These are phyloP conservation scores for Corymbia calophylla DNA, from an alignment of 441 rosid species.

Conservation along the genomic window DNA sequence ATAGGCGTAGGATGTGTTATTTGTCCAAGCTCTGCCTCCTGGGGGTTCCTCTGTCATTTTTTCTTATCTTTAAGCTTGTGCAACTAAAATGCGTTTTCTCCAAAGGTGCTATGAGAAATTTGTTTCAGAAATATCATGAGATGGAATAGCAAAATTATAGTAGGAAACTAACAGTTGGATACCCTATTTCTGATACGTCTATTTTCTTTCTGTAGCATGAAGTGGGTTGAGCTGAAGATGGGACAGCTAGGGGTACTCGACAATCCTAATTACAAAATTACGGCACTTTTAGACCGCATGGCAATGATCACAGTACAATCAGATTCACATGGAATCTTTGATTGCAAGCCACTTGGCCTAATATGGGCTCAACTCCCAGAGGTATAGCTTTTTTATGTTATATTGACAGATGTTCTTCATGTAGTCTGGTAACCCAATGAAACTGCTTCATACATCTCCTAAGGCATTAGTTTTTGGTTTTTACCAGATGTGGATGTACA, in stretches of 20 bases:
- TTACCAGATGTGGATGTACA: background rate
- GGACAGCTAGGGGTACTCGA: conserved; percentile 80
- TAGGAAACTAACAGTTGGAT: background rate
- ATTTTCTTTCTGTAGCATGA: conserved; percentile 59
- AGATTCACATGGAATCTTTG: conserved; percentile 75
- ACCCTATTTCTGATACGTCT: background rate
- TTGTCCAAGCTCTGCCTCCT: background rate
- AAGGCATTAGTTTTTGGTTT: background rate
- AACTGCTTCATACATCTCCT: background rate
- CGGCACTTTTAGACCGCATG: conserved; percentile 87
- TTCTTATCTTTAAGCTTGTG: background rate
- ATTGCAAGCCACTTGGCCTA: conserved; percentile 93
- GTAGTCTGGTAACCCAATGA: background rate
- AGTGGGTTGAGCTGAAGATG: conserved; percentile 98
- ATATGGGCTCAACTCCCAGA: conserved; percentile 89
- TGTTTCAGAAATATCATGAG: background rate
- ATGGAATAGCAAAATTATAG: background rate
- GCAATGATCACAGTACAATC: conserved; percentile 97
- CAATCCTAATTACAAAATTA: conserved; percentile 87
- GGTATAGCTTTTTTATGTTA: conserved; percentile 27
- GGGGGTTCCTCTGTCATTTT: background rate
- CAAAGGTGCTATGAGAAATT: background rate
- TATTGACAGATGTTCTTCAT: background rate
- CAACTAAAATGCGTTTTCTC: background rate
- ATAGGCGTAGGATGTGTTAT: background rate